Evolutionary conservation across 2,329 filamentous ascomycete genomes (phyloP).

Genomic region (Ambrosiella xylebori): DNA sequence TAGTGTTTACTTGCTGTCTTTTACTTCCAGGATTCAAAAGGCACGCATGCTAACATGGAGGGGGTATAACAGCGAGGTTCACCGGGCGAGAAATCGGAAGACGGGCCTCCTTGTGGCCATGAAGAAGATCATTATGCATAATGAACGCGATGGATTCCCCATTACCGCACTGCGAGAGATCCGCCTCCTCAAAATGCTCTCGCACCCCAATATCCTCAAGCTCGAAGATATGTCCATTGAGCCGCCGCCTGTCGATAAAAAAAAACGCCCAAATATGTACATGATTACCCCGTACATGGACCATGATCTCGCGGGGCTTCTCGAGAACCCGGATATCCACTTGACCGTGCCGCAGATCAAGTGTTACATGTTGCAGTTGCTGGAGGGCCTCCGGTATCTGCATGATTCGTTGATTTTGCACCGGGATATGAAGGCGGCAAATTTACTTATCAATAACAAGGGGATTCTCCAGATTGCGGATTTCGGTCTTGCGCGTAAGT

Average conservation of each 20-base stretch:
- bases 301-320: conserved; percentile 88
- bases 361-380: conserved; percentile 87
- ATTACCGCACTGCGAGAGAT: conserved; percentile 96
- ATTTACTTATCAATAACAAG: conserved; percentile 85
- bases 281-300: conserved; percentile 99
- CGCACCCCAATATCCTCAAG: conserved; percentile 70
- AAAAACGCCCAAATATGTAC: conserved; percentile 77
- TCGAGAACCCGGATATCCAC: conserved; percentile 81
- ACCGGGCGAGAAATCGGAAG: conserved; percentile 65
- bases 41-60: background rate
- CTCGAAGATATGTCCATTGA: conserved; percentile 96
- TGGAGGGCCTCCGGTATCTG: conserved; percentile 77
- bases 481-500: conserved; percentile 86
- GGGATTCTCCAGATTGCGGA: conserved; percentile 93
- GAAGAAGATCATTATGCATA: conserved; percentile 99
- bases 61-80: conserved; percentile 43
- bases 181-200: conserved; percentile 90
- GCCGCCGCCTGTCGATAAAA: conserved; percentile 45
- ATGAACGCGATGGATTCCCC: conserved; percentile 98
- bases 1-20: too few species aligned
- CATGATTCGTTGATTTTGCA: conserved; percentile 84
- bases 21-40: too few species aligned
- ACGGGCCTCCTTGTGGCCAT: conserved; percentile 65
- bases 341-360: conserved; percentile 89
- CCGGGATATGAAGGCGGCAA: conserved; percentile 97